These are phyloP conservation scores for Calocybe cyanea DNA, from an alignment of 768 basidiomycete genomes.

Conservation along the genomic window DNA sequence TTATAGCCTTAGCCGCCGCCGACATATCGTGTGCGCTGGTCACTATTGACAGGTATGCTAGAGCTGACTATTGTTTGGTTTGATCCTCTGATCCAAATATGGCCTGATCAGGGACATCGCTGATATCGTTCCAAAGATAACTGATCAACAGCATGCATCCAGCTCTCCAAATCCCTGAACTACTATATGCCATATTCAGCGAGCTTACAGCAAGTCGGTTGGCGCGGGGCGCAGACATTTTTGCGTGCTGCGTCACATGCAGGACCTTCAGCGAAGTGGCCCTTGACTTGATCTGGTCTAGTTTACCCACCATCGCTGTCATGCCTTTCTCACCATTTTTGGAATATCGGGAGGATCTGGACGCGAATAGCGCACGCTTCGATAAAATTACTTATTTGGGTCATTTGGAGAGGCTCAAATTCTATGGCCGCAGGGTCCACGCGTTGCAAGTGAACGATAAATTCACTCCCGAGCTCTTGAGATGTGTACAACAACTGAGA, in stretches of 20 bases:
- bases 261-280: conserved; percentile 8
- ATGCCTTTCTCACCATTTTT: conserved; percentile 2
- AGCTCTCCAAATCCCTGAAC: conserved; percentile 6
- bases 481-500: not conserved
- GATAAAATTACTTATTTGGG: not conserved
- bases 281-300: conserved; percentile 8
- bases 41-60: not conserved
- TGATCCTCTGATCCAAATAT: not conserved
- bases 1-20: conserved; percentile 25
- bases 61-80: not conserved
- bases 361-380: not conserved
- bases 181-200: conserved; percentile 2
- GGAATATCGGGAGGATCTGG: not conserved
- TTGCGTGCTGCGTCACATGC: conserved; percentile 9
- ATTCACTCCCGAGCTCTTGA: conserved; percentile 2
- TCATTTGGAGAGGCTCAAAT: conserved; percentile 7
- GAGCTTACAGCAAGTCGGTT: not conserved
- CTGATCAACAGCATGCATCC: too few relatives aligned
- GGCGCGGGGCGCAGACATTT: not conserved
- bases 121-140: too few relatives aligned
- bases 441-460: conserved; percentile 6
- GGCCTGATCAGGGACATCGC: too few relatives aligned
- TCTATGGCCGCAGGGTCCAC: conserved; percentile 8
- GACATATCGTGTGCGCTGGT: not conserved
- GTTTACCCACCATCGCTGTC: not conserved